phyloP scores from a whole-genome alignment of 2,329 filamentous ascomycete genomes.

The Cercospora sp. region DNA sequence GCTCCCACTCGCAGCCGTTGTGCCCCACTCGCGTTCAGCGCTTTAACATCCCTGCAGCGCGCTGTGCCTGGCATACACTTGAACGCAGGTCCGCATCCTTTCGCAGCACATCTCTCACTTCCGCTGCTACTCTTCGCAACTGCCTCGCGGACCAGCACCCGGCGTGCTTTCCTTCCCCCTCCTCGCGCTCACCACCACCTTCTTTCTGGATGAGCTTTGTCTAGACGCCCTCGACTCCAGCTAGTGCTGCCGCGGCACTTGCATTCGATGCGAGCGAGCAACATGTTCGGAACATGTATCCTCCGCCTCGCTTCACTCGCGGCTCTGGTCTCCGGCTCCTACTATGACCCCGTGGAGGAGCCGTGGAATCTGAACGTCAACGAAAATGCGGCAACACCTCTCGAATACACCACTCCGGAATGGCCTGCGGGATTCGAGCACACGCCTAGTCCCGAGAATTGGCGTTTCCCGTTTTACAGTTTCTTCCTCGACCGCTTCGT shows the following conservation, averaged over 20 bases:
- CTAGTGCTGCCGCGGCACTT: conserved; percentile 27
- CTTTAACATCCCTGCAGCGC: conserved; percentile 17
- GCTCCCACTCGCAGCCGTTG: conserved; percentile 26
- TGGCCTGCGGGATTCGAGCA: conserved; percentile 49
- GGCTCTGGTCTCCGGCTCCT: conserved; percentile 31
- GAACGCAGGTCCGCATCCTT: conserved; percentile 11
- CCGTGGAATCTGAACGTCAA: conserved; percentile 65
- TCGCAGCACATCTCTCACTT: background rate
- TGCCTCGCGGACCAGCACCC: conserved; percentile 8
- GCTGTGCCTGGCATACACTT: conserved; percentile 12
- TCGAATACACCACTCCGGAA: conserved; percentile 55
- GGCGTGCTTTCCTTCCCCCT: conserved; percentile 12
- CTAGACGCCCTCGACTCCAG: conserved; percentile 19
- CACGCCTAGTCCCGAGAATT: conserved; percentile 60
- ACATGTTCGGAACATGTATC: conserved; percentile 31
- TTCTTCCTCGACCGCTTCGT: conserved; percentile 65
- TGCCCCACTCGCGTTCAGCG: conserved; percentile 20
- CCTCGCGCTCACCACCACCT: conserved; percentile 4
- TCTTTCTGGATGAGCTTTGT: conserved; percentile 25
- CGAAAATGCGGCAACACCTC: conserved; percentile 54
- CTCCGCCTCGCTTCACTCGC: conserved; percentile 29
- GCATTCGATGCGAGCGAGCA: conserved; percentile 15
- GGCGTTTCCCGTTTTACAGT: conserved; percentile 67
- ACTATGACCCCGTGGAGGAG: conserved; percentile 53
- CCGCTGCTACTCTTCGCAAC: background rate